Base-by-base conservation (phyloP, 2,329 filamentous ascomycete genomes). In the Fusarium odoratissimum region DNA sequence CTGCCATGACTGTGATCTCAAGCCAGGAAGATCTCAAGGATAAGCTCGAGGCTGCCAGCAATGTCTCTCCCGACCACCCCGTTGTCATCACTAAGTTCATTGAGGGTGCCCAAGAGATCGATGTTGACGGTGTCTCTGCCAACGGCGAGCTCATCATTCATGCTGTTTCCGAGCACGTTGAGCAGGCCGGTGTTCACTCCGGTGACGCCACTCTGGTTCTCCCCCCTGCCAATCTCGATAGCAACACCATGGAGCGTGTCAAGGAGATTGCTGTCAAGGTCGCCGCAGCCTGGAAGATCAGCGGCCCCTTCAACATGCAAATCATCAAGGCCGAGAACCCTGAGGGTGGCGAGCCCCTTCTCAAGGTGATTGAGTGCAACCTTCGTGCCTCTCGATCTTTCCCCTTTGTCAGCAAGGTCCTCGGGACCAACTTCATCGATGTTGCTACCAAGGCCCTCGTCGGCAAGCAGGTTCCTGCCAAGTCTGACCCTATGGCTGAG, bases 271-370 rank as follows among this genome's bases (percentile, higher is more conserved):
- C 96, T 21, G 84, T 95, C 83, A 98, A 97, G 89, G 95, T 99
- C 58, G 96, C 96, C 75, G 93, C 96, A 84, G 96, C 96, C 52
- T 98, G 95, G 94, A 95, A 89, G 80, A 98, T 98, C 82, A 98
- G 95, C 25, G 96, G 96, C 61, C 96, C 96, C 66, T 99, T 98
- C 91, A 99, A 99, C 89, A 98, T 99, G 95, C 96, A 99, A 82
- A 97, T 99, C 84, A 98, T 99, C 89, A 97, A 97, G 86, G 94
- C 93, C 40, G 88, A 93, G 17, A 87, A 92, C 78, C 90, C 92
- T 37, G 91, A 93, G 66, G 93, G 93, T 64, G 92, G 91, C 62
- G 89, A 92, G 79, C 90, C 93, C 38, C 87, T 89, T 33, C 90
- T 98, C 74, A 98, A 98, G 88, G 95, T 98, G 79, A 98, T 98